These are phyloP conservation scores for Helminthosporium solani DNA, from an alignment of 2,329 filamentous ascomycete genomes.

Conservation along the genomic window DNA sequence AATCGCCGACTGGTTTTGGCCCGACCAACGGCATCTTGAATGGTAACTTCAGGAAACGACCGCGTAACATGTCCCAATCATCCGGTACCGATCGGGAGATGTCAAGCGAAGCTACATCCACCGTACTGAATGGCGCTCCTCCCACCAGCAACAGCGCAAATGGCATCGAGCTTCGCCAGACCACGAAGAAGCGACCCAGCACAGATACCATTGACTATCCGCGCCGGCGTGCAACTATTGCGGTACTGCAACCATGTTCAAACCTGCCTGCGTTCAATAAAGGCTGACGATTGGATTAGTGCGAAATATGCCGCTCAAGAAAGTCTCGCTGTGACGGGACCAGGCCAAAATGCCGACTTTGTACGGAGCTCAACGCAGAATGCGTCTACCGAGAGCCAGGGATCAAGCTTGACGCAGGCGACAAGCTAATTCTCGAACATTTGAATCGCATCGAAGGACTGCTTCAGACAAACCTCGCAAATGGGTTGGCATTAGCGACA, in stretches of 20 bases:
- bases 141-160: slow-evolving; percentile 30
- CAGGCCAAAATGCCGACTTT: slow-evolving; percentile 81
- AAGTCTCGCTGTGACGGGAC: slow-evolving; percentile 79
- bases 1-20: slow-evolving; percentile 40
- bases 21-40: slow-evolving; percentile 28
- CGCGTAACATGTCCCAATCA: slow-evolving; percentile 47
- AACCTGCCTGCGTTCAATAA: slow-evolving; percentile 1
- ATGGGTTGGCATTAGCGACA: slow-evolving; percentile 54
- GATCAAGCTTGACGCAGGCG: slow-evolving; percentile 82
- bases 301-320: slow-evolving; percentile 76
- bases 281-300: slow-evolving; percentile 54
- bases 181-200: slow-evolving; percentile 41
- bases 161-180: slow-evolving; percentile 30
- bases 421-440: slow-evolving; percentile 81
- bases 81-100: slow-evolving; percentile 44
- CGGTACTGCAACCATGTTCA: slow-evolving; percentile 26
- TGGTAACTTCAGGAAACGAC: slow-evolving; percentile 39
- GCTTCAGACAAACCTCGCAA: slow-evolving; percentile 67
- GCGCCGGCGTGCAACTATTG: slow-evolving; percentile 44
- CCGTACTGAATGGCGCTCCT: slow-evolving; percentile 29
- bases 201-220: slow-evolving; percentile 48
- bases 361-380: slow-evolving; percentile 76
- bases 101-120: slow-evolving; percentile 33
- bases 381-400: slow-evolving; percentile 83
- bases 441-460: slow-evolving; percentile 75